Percentiles rank a stretch among this genome's conserved stretches.
phyloP scores from a whole-genome alignment of 1,284 basidiomycete species.

The Hemileia vastatrix region DNA sequence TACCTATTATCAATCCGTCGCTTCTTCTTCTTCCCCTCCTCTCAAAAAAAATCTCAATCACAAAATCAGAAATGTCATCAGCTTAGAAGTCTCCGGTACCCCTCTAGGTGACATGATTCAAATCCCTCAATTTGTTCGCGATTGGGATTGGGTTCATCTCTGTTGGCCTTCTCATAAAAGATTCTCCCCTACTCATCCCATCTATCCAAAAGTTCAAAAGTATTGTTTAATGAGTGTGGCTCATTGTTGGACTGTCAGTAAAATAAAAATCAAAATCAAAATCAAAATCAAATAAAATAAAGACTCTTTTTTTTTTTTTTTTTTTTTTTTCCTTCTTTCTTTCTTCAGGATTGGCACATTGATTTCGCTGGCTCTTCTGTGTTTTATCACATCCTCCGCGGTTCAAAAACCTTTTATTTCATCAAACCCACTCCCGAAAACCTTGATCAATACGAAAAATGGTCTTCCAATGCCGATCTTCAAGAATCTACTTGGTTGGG shows the following conservation, averaged over 20 bases:
- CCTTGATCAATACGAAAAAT: slow-evolving; percentile 73
- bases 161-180: slow-evolving; percentile 61
- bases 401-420: slow-evolving; percentile 76
- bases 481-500: slow-evolving; percentile 85
- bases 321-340: slow-evolving; percentile 10
- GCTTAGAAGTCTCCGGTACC: slow-evolving; percentile 71
- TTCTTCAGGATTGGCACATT: slow-evolving; percentile 76
- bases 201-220: slow-evolving; percentile 85
- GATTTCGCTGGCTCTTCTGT: slow-evolving; percentile 93
- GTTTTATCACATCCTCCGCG: slow-evolving; percentile 55
- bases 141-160: slow-evolving; percentile 93
- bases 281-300: slow-evolving; percentile 23
- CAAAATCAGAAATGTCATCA: slow-evolving; percentile 86
- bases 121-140: slow-evolving; percentile 58
- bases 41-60: slow-evolving; percentile 27
- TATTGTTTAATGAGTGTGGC: slow-evolving; percentile 88
- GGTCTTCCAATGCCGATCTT: slow-evolving; percentile 71
- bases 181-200: slow-evolving; percentile 27
- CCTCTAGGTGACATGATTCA: slow-evolving; percentile 63
- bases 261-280: not conserved
- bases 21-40: too few species aligned
- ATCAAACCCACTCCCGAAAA: slow-evolving; percentile 80
- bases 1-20: slow-evolving; percentile 64
- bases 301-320: not conserved
- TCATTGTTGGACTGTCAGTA: slow-evolving; percentile 75